Evolutionary conservation across 139 green algal genomes (phyloP).

Genomic region (Chlamydomonas sp.): DNA sequence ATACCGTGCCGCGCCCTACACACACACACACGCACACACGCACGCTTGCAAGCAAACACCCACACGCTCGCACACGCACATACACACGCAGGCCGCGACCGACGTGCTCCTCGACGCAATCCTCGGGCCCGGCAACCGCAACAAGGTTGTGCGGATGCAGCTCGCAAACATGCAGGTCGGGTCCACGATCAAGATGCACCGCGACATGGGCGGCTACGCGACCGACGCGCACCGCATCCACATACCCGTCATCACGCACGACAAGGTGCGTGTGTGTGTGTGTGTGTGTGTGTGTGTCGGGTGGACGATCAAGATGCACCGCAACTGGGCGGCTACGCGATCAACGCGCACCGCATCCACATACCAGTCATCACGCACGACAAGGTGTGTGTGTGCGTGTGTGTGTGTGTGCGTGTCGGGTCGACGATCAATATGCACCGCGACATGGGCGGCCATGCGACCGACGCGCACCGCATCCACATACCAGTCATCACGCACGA

Average conservation of each 20-base stretch:
- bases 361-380: conserved; percentile 39
- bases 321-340: conserved; percentile 57
- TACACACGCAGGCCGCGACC: too few species aligned
- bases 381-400: too few species aligned
- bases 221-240: conserved; percentile 54
- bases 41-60: too few species aligned
- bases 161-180: conserved; percentile 52
- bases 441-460: conserved; percentile 57
- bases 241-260: conserved; percentile 38
- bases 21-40: too few species aligned
- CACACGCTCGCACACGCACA: too few species aligned
- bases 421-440: too few species aligned
- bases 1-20: too few species aligned
- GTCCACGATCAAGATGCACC: conserved; percentile 38
- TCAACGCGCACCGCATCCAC: conserved; percentile 54
- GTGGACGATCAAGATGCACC: conserved; percentile 20
- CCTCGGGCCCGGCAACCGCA: conserved; percentile 32
- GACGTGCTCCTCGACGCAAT: too few species aligned
- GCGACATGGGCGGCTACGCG: conserved; percentile 59
- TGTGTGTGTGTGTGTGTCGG: too few species aligned
- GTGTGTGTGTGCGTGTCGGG: too few species aligned
- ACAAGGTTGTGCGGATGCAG: conserved; percentile 63
- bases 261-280: too few species aligned
- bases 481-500: conserved; percentile 39
- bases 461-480: conserved; percentile 54